phyloP scores from a whole-genome alignment of 805 yeast genomes.

The Saturnispora serradocipensis region DNA sequence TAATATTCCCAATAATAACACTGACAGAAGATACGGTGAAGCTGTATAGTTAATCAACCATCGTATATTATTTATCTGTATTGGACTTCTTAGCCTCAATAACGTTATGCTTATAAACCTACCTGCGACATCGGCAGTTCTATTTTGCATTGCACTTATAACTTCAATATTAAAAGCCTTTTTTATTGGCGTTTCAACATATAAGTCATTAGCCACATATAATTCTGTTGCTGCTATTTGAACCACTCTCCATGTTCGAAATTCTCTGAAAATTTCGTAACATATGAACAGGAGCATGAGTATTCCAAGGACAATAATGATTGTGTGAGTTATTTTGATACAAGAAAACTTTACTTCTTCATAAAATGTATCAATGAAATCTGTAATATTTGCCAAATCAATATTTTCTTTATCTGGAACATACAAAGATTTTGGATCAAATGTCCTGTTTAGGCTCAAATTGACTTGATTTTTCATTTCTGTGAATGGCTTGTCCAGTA shows the following conservation, averaged over 20 bases:
- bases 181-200: constrained; percentile 5
- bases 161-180: constrained; percentile 19
- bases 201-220: constrained; percentile 14
- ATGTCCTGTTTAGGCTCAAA: constrained; percentile 14
- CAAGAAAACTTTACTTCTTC: constrained; percentile 25
- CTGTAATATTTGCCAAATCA: constrained; percentile 34
- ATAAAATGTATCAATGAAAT: constrained; percentile 34
- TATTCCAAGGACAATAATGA: constrained; percentile 32
- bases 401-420: constrained; percentile 32
- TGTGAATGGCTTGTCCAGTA: constrained; percentile 55
- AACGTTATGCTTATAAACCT: constrained; percentile 12
- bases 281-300: constrained; percentile 32
- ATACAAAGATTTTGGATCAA: constrained; percentile 23
- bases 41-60: constrained; percentile 46
- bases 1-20: constrained; percentile 44
- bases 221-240: constrained; percentile 25
- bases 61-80: constrained; percentile 15
- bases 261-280: constrained; percentile 38
- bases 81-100: constrained; percentile 11
- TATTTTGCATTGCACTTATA: constrained; percentile 21
- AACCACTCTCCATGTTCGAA: constrained; percentile 39
- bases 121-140: constrained; percentile 16
- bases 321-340: constrained; percentile 28
- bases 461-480: constrained; percentile 32
- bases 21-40: constrained; percentile 40